phyloP scores from a whole-genome alignment of 148 eudicot genomes.

The Dysphania ambrosioides region DNA sequence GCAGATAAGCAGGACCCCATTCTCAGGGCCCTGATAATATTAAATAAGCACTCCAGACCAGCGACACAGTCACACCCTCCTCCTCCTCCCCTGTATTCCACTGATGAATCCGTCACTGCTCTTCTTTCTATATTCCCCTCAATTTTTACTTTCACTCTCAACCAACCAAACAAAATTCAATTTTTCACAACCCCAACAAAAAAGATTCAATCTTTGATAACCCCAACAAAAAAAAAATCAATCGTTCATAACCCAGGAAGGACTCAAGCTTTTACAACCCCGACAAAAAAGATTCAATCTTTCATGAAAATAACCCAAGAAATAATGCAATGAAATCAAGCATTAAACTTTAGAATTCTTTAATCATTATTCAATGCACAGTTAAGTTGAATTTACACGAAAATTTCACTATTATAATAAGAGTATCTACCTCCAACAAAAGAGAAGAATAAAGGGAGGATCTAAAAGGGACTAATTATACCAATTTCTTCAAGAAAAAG shows the following conservation, averaged over 20 bases:
- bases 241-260: too few relatives aligned
- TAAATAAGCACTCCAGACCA: conserved; percentile 88
- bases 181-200: neutral
- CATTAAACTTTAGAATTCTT: neutral
- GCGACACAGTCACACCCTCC: conserved; percentile 52
- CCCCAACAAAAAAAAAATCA: neutral
- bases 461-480: conserved; percentile 18
- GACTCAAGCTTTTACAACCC: neutral
- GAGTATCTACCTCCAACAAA: conserved; percentile 7
- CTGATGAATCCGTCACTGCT: conserved; percentile 59
- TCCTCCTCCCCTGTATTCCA: conserved; percentile 44
- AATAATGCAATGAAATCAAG: conserved; percentile 9
- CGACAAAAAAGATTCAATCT: neutral
- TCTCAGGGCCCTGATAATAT: conserved; percentile 90
- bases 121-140: conserved; percentile 2
- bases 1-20: conserved; percentile 98
- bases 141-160: neutral
- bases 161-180: neutral
- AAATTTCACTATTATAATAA: too few relatives aligned
- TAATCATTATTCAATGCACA: conserved; percentile 10
- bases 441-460: conserved; percentile 24
- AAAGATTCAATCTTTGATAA: too few relatives aligned
- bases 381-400: neutral
- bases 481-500: neutral
- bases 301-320: too few relatives aligned